These are phyloP conservation scores for Cenchrus americanus DNA, from an alignment of 176 grass and related monocot species.

Conservation along the genomic window DNA sequence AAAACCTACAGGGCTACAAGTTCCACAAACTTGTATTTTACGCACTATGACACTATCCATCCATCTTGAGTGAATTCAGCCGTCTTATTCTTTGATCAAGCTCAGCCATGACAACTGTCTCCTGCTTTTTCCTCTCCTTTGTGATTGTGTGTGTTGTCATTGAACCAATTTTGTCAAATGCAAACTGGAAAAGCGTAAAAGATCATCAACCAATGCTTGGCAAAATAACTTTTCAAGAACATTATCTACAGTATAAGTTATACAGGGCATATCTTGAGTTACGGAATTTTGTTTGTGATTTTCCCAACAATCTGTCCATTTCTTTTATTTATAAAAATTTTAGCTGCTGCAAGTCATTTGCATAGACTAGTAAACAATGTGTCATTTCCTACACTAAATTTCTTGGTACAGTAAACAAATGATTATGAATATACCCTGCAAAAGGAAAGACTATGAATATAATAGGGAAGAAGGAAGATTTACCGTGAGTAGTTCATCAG, in stretches of 20 bases:
- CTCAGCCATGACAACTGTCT: slow-evolving; percentile 93
- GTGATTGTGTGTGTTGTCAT: slow-evolving; percentile 93
- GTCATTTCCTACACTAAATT: neutral
- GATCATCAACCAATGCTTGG: slow-evolving; percentile 4
- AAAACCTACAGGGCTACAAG: slow-evolving; percentile 28
- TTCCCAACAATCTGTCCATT: neutral
- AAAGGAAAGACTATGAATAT: neutral
- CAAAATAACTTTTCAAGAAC: neutral
- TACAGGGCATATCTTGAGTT: neutral
- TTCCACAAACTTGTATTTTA: neutral
- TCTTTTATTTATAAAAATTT: neutral
- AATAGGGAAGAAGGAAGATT: neutral
- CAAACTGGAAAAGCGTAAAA: slow-evolving; percentile 54
- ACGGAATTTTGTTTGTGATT: neutral
- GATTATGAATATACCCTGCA: neutral
- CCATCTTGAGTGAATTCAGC: slow-evolving; percentile 80
- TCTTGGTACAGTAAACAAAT: neutral
- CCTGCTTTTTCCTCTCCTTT: slow-evolving; percentile 94
- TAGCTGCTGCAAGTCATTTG: neutral
- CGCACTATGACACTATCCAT: slow-evolving; percentile 55
- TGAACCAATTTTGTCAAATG: slow-evolving; percentile 92
- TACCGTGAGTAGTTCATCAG: slow-evolving; percentile 91
- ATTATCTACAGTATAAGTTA: neutral
- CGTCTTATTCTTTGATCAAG: slow-evolving; percentile 84
- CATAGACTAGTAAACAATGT: neutral